These are phyloP conservation scores for Sporothrix pseudoabietina DNA, from an alignment of 2,329 filamentous ascomycete genomes.

Conservation along the genomic window DNA sequence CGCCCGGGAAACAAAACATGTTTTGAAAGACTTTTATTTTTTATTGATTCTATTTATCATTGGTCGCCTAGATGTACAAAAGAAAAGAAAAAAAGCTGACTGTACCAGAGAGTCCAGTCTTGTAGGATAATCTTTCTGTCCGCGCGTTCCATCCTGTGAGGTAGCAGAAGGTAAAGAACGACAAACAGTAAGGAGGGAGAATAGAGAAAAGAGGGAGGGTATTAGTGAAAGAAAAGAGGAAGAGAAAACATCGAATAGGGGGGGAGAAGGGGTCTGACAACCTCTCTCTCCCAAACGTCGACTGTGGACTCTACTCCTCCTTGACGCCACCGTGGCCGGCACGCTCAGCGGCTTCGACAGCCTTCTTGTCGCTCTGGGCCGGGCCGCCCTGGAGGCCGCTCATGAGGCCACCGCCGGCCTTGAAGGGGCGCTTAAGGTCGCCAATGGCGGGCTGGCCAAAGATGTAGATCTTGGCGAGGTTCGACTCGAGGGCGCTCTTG, in stretches of 20 bases:
- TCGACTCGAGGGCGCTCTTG: constrained; percentile 93
- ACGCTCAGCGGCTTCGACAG: constrained; percentile 77
- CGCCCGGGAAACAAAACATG: too few relatives aligned
- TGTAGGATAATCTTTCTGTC: not conserved
- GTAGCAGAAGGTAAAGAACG: not conserved
- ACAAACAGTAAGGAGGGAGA: not conserved
- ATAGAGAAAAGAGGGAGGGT: not conserved
- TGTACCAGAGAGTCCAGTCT: not conserved
- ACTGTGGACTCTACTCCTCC: constrained; percentile 59
- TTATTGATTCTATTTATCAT: not conserved
- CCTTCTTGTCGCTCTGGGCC: constrained; percentile 90
- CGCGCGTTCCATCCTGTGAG: not conserved
- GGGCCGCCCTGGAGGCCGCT: constrained; percentile 70
- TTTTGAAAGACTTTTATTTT: not conserved
- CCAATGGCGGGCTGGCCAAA: constrained; percentile 83
- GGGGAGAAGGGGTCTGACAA: not conserved
- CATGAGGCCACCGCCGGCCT: constrained; percentile 81
- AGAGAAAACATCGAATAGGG: too few relatives aligned
- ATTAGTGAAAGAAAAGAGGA: too few relatives aligned
- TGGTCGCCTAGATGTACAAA: not conserved
- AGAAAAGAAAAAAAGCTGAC: not conserved
- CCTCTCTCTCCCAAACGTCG: not conserved
- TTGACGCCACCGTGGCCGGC: constrained; percentile 70
- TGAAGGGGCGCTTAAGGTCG: constrained; percentile 95
- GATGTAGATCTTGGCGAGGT: constrained; percentile 93